Conservation (phyloP, 2,329 filamentous ascomycete genomes). For the Botrytis aclada region DNA sequence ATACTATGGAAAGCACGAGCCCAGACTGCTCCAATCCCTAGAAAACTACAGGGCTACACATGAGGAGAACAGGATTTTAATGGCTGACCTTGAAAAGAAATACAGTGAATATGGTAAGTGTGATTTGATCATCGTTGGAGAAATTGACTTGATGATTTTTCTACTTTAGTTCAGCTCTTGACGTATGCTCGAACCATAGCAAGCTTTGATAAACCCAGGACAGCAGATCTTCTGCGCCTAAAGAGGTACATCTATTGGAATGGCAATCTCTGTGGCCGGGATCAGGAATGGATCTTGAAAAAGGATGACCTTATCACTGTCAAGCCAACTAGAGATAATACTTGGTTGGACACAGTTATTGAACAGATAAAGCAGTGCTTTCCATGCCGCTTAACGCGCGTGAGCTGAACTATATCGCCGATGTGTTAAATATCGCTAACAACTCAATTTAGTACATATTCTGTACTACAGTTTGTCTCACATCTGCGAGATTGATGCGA, state of each 20-base stretch:
- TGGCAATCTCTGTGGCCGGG: slow-evolving; percentile 25
- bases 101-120: slow-evolving; percentile 27
- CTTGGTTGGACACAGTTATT: slow-evolving; percentile 41
- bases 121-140: not conserved
- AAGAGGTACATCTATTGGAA: slow-evolving; percentile 34
- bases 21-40: slow-evolving; percentile 9
- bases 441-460: not conserved
- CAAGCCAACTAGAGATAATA: slow-evolving; percentile 39
- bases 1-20: slow-evolving; percentile 8
- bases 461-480: not conserved
- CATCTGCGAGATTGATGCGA: not conserved
- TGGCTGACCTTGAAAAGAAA: slow-evolving; percentile 19
- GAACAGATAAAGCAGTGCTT: slow-evolving; percentile 32
- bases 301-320: slow-evolving; percentile 43
- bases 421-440: not conserved
- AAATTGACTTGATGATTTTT: not conserved
- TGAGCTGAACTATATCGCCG: slow-evolving; percentile 17
- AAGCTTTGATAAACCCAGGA: slow-evolving; percentile 33
- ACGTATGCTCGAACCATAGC: slow-evolving; percentile 31
- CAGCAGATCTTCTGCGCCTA: slow-evolving; percentile 36
- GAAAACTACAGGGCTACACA: slow-evolving; percentile 14
- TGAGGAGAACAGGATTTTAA: slow-evolving; percentile 9
- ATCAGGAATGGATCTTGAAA: slow-evolving; percentile 34
- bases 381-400: slow-evolving; percentile 21
- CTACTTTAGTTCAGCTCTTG: slow-evolving; percentile 23